Percentiles rank a stretch among this genome's conserved stretches.
These are phyloP conservation scores for Rhamnella rubrinervis DNA, from an alignment of 331 rosid species.

Conservation along the genomic window DNA sequence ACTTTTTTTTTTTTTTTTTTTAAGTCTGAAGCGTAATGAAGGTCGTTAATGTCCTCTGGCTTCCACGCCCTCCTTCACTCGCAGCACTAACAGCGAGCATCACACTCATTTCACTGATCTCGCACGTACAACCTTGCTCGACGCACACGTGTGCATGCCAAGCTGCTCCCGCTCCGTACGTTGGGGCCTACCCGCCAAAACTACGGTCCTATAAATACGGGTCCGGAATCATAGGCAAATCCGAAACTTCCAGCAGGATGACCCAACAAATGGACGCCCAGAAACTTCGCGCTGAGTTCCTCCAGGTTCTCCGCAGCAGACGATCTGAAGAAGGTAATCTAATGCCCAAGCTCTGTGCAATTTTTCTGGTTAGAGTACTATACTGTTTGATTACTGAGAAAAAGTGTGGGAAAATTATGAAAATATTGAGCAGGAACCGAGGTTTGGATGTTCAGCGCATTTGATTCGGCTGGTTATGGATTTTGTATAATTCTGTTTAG, in stretches of 20 bases:
- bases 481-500: too few relatives aligned
- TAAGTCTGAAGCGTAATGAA: too few relatives aligned
- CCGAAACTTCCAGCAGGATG: not conserved
- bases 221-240: not conserved
- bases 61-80: not conserved
- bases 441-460: too few relatives aligned
- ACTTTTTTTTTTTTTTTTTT: too few relatives aligned
- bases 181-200: conserved; percentile 23
- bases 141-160: conserved; percentile 28
- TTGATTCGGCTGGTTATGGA: too few relatives aligned
- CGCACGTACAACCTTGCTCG: conserved; percentile 33
- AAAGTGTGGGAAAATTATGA: not conserved
- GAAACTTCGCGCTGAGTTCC: conserved; percentile 60
- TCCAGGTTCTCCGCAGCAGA: conserved; percentile 43
- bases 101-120: not conserved
- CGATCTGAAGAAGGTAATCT: conserved; percentile 48
- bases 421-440: too few relatives aligned
- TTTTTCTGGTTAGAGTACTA: not conserved
- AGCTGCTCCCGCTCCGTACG: not conserved
- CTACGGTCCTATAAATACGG: conserved; percentile 7
- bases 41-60: not conserved
- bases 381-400: conserved; percentile 13
- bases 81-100: not conserved
- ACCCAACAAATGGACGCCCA: conserved; percentile 22
- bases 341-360: not conserved